Evolutionary conservation across 352 stramenopile species (phyloP).

Genomic region (Globisporangium viniferum): DNA sequence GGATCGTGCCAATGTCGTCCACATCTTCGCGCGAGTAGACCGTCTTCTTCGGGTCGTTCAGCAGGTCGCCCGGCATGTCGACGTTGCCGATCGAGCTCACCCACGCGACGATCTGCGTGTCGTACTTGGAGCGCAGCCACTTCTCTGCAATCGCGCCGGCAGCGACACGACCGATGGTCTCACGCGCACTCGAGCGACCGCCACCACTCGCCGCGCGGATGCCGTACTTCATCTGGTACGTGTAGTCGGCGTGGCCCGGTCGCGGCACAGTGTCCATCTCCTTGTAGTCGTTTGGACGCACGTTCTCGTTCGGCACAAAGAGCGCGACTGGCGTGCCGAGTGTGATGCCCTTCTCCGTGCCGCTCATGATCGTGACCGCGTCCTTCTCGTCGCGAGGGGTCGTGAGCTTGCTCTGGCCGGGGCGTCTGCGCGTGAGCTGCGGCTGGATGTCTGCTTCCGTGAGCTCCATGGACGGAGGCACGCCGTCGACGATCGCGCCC

Average conservation of each 20-base stretch:
- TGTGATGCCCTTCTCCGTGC: slow-evolving; percentile 91
- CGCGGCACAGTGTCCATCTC: slow-evolving; percentile 92
- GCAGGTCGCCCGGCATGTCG: slow-evolving; percentile 72
- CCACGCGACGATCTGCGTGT: slow-evolving; percentile 87
- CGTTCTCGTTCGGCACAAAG: slow-evolving; percentile 98
- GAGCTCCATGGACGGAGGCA: slow-evolving; percentile 94
- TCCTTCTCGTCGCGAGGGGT: slow-evolving; percentile 98
- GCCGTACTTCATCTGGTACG: slow-evolving; percentile 99
- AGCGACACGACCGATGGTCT: slow-evolving; percentile 98
- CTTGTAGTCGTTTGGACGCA: slow-evolving; percentile 95
- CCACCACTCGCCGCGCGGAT: slow-evolving; percentile 96
- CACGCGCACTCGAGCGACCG: slow-evolving; percentile 93
- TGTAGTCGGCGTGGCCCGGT: slow-evolving; percentile 97
- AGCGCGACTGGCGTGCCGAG: slow-evolving; percentile 97
- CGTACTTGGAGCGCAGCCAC: slow-evolving; percentile 91
- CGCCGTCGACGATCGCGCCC: slow-evolving; percentile 96
- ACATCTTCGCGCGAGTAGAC: slow-evolving; percentile 83
- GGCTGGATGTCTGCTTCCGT: slow-evolving; percentile 96
- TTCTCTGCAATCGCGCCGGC: slow-evolving; percentile 96
- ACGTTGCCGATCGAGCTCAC: slow-evolving; percentile 86
- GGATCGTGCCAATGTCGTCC: slow-evolving; percentile 76
- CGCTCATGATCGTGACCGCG: slow-evolving; percentile 95
- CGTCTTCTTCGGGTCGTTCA: slow-evolving; percentile 63
- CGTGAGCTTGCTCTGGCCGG: slow-evolving; percentile 97
- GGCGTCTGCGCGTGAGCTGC: slow-evolving; percentile 96